Base-by-base conservation (phyloP, 495 filamentous ascomycete genomes). In the Astrocystis sublimbata region DNA sequence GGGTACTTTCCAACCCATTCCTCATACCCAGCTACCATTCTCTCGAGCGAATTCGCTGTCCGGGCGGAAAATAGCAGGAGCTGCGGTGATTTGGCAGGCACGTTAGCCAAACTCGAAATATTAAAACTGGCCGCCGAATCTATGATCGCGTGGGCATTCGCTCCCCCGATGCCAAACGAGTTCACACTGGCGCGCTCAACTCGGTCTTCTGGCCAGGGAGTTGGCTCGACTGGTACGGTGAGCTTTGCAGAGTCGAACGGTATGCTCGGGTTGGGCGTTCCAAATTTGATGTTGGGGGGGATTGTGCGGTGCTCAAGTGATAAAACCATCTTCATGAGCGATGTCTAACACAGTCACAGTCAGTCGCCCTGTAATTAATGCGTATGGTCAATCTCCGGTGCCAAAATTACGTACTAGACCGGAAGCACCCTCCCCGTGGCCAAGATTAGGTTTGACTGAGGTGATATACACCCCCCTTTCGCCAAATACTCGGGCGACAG, bases 381-480 rank as follows among this genome's bases (percentile, higher is more conserved):
- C n/a, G n/a, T n/a, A n/a, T n/a, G n/a, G n/a, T n/a, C n/a, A n/a
- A n/a, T n/a, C n/a, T n/a, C n/a, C n/a, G n/a, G n/a, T n/a, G n/a
- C n/a, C n/a, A n/a, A n/a, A n/a, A n/a, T n/a, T n/a, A n/a, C n/a
- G n/a, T n/a, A n/a, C n/a, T n/a, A 85, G 62, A 0, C 82, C 82
- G 31, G 73, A 73, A 0, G 77, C 70, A 0, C 74, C 80, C 67
- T 85, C 83, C 2, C 70, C 52, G 62, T 86, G 83, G 0, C 83
- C 80, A 4, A 83, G 66, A 58, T 82, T 81, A 0, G 78, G 73
- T 50, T 86, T 85, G 0, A 84, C 70, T 0, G 81, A 81, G 4
- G 81, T 82, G 35, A 86, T 74, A 49, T 75, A 73, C 5, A 81
- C 63, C 1, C 75, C 70, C 0, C 63, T 43, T 4, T 68, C 58